Evolutionary conservation across 257 asterid genomes (phyloP).

Genomic region (Solanum lycopersicoides): DNA sequence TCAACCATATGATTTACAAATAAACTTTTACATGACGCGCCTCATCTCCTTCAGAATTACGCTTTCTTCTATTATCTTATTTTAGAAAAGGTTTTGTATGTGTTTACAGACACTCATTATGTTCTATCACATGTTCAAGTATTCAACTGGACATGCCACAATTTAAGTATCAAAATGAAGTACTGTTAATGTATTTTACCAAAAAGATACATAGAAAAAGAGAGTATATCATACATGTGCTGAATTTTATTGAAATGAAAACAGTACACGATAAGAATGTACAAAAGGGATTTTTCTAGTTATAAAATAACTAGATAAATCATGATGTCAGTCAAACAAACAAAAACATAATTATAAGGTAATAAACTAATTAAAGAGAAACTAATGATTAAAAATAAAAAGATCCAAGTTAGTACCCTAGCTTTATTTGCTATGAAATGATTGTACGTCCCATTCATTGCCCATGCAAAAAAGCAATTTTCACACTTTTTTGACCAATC

Average conservation of each 20-base stretch:
- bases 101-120: neutral
- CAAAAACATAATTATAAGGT: neutral
- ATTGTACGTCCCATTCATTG: slow-evolving; percentile 24
- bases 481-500: slow-evolving; percentile 42
- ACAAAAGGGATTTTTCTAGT: slow-evolving; percentile 2
- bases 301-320: neutral
- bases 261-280: neutral
- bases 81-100: neutral
- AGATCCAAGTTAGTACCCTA: neutral
- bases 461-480: slow-evolving; percentile 36
- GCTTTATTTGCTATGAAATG: slow-evolving; percentile 13
- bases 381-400: neutral
- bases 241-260: neutral
- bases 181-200: neutral
- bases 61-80: neutral
- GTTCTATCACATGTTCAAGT: neutral
- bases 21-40: too few species aligned
- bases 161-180: neutral
- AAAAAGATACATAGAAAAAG: neutral
- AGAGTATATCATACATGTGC: neutral
- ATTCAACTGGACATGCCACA: neutral
- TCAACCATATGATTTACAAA: too few species aligned
- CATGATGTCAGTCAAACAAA: slow-evolving; percentile 6
- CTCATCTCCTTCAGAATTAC: too few species aligned
- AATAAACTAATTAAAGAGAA: neutral